phyloP scores from a whole-genome alignment of 176 grass and related monocot species.

The Triticum aestivum region IWGSC_CS_RefSeq_v2.1 NC_057805.1:11270233-11270732 shows the following conservation, averaged over 20 bases:
- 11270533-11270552: constrained; percentile 63
- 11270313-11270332: constrained; percentile 60
- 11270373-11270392: constrained; percentile 57
- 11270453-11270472: constrained; percentile 99
- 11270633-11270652: too few species aligned
- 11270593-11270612: too few species aligned
- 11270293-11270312: too few species aligned
- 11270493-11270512: constrained; percentile 60
- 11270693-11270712: too few species aligned
- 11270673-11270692: too few species aligned
- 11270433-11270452: constrained; percentile 81
- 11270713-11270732: too few species aligned
- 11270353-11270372: constrained; percentile 67
- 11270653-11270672: too few species aligned
- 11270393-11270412: constrained; percentile 45
- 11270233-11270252: neutral
- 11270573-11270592: neutral
- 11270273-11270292: too few species aligned
- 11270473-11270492: constrained; percentile 61
- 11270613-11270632: too few species aligned
- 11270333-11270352: constrained; percentile 66
- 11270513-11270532: constrained; percentile 69
- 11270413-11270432: constrained; percentile 70
- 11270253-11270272: too few species aligned
- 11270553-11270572: constrained; percentile 31